Percentiles rank a stretch among this genome's conserved stretches.
phyloP scores from a whole-genome alignment of 139 green algal genomes.

The Haematococcus lacustris region DNA sequence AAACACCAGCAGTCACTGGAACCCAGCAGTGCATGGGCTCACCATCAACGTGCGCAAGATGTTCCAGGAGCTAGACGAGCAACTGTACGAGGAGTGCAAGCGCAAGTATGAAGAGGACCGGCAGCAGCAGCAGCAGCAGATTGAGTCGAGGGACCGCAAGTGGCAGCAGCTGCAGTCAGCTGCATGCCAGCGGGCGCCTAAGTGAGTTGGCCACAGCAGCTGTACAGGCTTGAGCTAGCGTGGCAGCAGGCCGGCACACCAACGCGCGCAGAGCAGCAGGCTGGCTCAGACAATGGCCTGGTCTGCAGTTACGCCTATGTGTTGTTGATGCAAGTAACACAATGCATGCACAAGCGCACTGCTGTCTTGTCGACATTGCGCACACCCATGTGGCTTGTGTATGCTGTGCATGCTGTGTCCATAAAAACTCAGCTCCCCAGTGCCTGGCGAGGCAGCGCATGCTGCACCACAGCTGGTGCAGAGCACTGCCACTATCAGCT shows the following conservation, averaged over 20 bases:
- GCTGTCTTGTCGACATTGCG: no score
- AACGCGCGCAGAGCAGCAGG: no score
- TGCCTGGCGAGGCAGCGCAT: no score
- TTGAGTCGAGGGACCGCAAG: conserved; percentile 48
- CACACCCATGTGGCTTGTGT: no score
- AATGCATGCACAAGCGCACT: no score
- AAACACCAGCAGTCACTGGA: conserved; percentile 92
- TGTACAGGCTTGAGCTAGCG: not conserved
- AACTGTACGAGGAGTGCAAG: conserved; percentile 70
- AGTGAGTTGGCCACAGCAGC: not conserved
- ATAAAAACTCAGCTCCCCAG: no score
- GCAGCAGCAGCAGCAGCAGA: conserved; percentile 34
- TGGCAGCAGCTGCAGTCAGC: conserved; percentile 29
- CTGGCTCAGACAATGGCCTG: no score
- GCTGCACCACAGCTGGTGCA: no score
- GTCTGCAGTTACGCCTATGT: no score
- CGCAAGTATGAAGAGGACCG: conserved; percentile 47
- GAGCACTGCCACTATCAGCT: no score
- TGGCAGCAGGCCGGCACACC: not conserved
- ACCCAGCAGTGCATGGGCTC: conserved; percentile 86
- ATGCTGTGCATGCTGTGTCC: no score
- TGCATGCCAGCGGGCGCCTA: not conserved
- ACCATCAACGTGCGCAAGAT: conserved; percentile 98
- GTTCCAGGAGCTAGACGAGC: conserved; percentile 93
- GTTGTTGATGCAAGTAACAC: no score